Base-by-base conservation (phyloP, 345 rosid species). In the Eucalyptus curtisii region DNA sequence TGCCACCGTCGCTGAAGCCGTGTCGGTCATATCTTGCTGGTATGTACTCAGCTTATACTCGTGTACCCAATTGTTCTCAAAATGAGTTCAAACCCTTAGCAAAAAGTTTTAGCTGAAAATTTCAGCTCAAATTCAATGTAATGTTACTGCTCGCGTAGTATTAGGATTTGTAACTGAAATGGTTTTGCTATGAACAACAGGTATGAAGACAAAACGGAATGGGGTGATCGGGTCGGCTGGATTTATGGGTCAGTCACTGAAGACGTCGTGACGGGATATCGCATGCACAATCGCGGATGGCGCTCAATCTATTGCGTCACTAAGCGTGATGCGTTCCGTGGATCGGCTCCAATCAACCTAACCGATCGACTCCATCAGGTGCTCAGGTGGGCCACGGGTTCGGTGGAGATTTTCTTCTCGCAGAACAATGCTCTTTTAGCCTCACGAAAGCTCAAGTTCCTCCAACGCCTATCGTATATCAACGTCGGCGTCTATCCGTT, bases 201-300 rank as follows among this genome's bases (percentile, higher is more conserved):
- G 97, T 97, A 96, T 66, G 99, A 97, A 92, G 99, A 98, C 92
- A 98, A 97, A 91, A 98, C 99, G 0, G 99, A 98, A 71, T 97
- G 99, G 99, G 99, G 99, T 8, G 98, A 97, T 25, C 93, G 99
- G 50, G 97, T 98, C 3, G 99, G 99, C 30, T 97, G 99, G 99
- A 97, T 98, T 89, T 98, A 98, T 50, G 99, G 99, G 25, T 98
- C 99, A 0, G 98, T 98, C 86, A 98, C 99, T 10, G 99, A 98
- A 89, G 99, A 98, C 49, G 99, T 98, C 88, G 99, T 98, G 88
- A 96, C 99, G 11, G 99, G 99, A 30, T 97, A 96, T 89, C 94
- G 99, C 45, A 97, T 98, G 99, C 99, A 98, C 92, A 98, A 98
- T 89, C 98, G 99, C 13, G 99, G 99, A 27, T 98, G 99, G 99